Evolutionary conservation across 352 stramenopile species (phyloP).

Genomic region (Globisporangium takayamanum): DNA sequence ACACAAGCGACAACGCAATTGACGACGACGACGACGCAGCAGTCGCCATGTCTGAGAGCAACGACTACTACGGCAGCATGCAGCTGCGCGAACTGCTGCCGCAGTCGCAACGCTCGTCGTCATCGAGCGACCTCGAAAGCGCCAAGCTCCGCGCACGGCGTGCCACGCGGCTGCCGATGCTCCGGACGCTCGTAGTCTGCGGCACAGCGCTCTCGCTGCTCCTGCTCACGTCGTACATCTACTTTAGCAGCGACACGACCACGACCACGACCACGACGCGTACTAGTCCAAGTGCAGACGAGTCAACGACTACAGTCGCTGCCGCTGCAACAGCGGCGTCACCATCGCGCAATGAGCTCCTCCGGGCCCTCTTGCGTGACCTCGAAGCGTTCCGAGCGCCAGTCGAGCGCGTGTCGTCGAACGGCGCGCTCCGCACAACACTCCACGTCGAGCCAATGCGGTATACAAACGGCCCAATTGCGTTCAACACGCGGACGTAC

Average conservation of each 20-base stretch:
- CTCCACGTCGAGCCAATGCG: slow-evolving; percentile 35
- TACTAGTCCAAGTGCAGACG: not conserved
- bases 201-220: slow-evolving; percentile 1
- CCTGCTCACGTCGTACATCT: slow-evolving; percentile 10
- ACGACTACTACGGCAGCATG: slow-evolving; percentile 17
- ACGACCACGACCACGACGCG: not conserved
- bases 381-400: slow-evolving; percentile 31
- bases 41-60: slow-evolving; percentile 8
- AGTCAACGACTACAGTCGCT: not conserved
- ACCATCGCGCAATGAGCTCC: slow-evolving; percentile 1
- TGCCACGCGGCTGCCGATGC: slow-evolving; percentile 1
- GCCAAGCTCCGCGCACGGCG: not conserved
- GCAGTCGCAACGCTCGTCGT: not conserved
- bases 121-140: not conserved
- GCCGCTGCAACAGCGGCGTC: not conserved
- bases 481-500: slow-evolving; percentile 69
- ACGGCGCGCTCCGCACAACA: slow-evolving; percentile 61
- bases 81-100: slow-evolving; percentile 7
- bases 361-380: slow-evolving; percentile 24
- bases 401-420: slow-evolving; percentile 25
- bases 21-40: not conserved
- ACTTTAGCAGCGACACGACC: not conserved
- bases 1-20: not conserved
- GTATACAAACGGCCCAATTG: slow-evolving; percentile 46
- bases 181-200: slow-evolving; percentile 9